Percentiles rank a stretch among this genome's conserved stretches.
Conservation (phyloP, 2,329 filamentous ascomycete species). For the Blastomyces silverae region DNA sequence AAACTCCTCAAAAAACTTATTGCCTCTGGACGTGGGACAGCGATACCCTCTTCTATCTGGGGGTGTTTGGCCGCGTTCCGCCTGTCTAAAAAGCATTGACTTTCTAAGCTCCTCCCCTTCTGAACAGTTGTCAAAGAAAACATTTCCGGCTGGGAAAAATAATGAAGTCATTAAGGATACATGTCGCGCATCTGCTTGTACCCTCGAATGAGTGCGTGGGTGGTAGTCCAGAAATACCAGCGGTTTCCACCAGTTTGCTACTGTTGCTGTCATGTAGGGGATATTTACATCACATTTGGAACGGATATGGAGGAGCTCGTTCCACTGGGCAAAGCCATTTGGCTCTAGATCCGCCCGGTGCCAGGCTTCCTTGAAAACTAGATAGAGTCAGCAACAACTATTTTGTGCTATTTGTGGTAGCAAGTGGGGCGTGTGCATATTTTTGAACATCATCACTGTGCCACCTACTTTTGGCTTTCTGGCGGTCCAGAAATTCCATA, state of each 20-base stretch:
- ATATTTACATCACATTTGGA: conserved; percentile 25
- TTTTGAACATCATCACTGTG: neutral
- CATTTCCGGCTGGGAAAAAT: conserved; percentile 32
- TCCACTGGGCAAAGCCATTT: conserved; percentile 34
- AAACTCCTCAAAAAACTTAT: conserved; percentile 24
- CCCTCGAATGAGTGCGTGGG: conserved; percentile 31
- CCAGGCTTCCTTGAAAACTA: conserved; percentile 40
- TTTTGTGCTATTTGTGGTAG: neutral
- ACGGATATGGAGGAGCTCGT: conserved; percentile 35
- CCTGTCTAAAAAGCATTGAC: conserved; percentile 37
- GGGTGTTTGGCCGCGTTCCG: conserved; percentile 34
- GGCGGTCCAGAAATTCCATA: conserved; percentile 29
- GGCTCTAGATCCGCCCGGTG: conserved; percentile 43
- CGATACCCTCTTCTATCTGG: conserved; percentile 36
- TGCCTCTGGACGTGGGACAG: conserved; percentile 36
- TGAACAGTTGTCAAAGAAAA: conserved; percentile 34
- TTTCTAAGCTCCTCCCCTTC: conserved; percentile 32
- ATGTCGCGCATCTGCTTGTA: conserved; percentile 36
- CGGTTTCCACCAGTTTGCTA: conserved; percentile 15
- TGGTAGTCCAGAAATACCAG: conserved; percentile 26
- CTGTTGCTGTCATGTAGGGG: conserved; percentile 16
- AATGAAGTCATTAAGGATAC: conserved; percentile 35
- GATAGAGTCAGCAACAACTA: conserved; percentile 21
- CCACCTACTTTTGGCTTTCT: conserved; percentile 32
- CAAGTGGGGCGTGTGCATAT: neutral